Evolutionary conservation across 1,284 basidiomycete species (phyloP).

Genomic region (Wolfiporia cocos): DNA sequence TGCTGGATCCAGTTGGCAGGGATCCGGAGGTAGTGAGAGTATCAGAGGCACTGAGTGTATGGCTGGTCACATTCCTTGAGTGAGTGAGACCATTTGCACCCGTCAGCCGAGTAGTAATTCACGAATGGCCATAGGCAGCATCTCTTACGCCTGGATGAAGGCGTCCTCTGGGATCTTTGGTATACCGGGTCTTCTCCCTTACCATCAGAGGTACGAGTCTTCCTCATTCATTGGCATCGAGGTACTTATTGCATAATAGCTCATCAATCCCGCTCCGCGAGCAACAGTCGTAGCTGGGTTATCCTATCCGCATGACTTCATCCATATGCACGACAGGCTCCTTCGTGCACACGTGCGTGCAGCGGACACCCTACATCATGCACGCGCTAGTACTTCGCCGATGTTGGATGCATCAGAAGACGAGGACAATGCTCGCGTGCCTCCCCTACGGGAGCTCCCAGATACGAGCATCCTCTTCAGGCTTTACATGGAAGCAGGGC

Average conservation of each 20-base stretch:
- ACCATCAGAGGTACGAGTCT: conserved; percentile 50
- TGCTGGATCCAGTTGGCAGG: not conserved
- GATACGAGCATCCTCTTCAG: conserved; percentile 72
- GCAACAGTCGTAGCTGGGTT: conserved; percentile 54
- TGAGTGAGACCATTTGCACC: conserved; percentile 22
- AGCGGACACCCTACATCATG: no score
- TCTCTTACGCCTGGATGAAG: conserved; percentile 41
- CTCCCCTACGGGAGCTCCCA: conserved; percentile 44
- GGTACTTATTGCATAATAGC: conserved; percentile 25
- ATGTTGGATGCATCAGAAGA: conserved; percentile 1
- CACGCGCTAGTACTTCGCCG: no score
- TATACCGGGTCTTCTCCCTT: conserved; percentile 58
- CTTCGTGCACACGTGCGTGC: conserved; percentile 3
- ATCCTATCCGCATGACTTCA: conserved; percentile 50
- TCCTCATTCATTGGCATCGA: not conserved
- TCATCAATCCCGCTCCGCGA: conserved; percentile 65
- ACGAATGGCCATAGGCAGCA: conserved; percentile 29
- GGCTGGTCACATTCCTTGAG: conserved; percentile 47
- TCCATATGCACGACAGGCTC: conserved; percentile 14
- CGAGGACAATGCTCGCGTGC: conserved; percentile 16
- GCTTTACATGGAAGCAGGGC: conserved; percentile 69
- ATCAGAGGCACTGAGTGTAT: conserved; percentile 27
- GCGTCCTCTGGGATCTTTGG: conserved; percentile 63
- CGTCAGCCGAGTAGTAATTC: not conserved
- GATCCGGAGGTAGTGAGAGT: conserved; percentile 9